These are phyloP conservation scores for Aspergillus felis DNA, from an alignment of 2,329 filamentous ascomycete species.

Conservation along the genomic window DNA sequence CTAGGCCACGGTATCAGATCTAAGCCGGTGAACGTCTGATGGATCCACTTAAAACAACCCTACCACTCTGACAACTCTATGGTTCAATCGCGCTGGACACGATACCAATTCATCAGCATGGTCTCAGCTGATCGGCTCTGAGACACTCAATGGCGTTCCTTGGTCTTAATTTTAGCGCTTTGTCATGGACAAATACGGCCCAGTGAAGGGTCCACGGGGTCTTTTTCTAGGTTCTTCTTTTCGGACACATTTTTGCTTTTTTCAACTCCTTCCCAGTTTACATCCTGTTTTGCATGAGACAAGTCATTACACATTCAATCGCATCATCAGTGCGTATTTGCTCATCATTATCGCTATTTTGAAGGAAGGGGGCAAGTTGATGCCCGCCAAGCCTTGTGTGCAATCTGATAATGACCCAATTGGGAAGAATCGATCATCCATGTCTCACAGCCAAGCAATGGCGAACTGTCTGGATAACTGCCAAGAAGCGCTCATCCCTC, in stretches of 20 bases:
- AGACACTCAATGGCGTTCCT: slow-evolving; percentile 2
- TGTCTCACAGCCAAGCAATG: slow-evolving; percentile 18
- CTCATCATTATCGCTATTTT: background rate
- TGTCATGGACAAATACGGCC: background rate
- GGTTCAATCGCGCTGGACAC: slow-evolving; percentile 18
- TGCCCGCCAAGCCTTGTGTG: slow-evolving; percentile 17
- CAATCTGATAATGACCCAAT: slow-evolving; percentile 13
- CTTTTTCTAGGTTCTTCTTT: background rate
- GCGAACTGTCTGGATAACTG: slow-evolving; percentile 2
- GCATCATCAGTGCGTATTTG: background rate
- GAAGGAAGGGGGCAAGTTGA: slow-evolving; percentile 7
- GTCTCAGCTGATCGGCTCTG: background rate
- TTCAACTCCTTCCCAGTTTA: background rate
- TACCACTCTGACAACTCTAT: background rate
- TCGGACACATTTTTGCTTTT: background rate
- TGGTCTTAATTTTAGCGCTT: slow-evolving; percentile 1
- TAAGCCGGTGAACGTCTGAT: background rate
- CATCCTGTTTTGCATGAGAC: background rate
- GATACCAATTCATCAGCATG: slow-evolving; percentile 6
- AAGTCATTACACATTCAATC: background rate
- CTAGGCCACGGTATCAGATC: slow-evolving; percentile 21
- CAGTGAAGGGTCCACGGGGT: background rate
- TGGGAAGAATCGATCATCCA: background rate
- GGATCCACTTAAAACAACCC: background rate
- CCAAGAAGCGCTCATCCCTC: background rate